Base-by-base conservation (phyloP, 2,329 filamentous ascomycete species). In the Neofusicoccum cordaticola region DNA sequence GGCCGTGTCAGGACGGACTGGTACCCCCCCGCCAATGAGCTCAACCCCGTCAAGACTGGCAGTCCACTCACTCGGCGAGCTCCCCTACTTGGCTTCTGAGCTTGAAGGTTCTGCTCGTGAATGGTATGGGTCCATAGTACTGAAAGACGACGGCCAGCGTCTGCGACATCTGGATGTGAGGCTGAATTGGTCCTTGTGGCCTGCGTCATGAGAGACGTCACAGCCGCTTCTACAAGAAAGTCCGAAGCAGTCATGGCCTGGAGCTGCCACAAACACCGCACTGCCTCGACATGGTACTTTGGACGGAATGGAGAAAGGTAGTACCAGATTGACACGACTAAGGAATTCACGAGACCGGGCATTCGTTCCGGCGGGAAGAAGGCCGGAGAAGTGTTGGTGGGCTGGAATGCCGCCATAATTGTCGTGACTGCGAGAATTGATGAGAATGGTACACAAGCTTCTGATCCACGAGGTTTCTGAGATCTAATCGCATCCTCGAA, bases 231-330 rank as follows among this genome's bases (percentile, higher is more conserved):
- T 4, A 97, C 88, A 51, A 93, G 86, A 60, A 90, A 88, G 69
- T 88, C 88, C 1, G 84, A 80, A 44, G 84, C 80, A 1, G 89
- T 86, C 12, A 96, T 84, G 0, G 88, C 86, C 70, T 98, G 93
- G 60, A 99, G 80, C 68, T 92, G 88, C 91, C 95, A 96, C 44
- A 99, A 80, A 69, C 88, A 90, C 65, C 91, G 88, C 8, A 96
- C 91, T 17, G 93, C 89, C 79, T 99, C 96, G 37, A 99, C 93
- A 72, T 98, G 95, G 69, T 94, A 96, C 73, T 97, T 97, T 0
- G 93, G 93, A 67, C 89, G 88, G 12, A 88, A 84, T n/a, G 91
- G 89, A 0, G 92, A 91, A 44, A 99, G 79, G 71, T 91, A 92
- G 4, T 81, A 77, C 95, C 95, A 99, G 0, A 94, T 84, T 64